These are phyloP conservation scores for Trichothecium sympodiale DNA, from an alignment of 2,329 filamentous ascomycete genomes.

Conservation along the genomic window DNA sequence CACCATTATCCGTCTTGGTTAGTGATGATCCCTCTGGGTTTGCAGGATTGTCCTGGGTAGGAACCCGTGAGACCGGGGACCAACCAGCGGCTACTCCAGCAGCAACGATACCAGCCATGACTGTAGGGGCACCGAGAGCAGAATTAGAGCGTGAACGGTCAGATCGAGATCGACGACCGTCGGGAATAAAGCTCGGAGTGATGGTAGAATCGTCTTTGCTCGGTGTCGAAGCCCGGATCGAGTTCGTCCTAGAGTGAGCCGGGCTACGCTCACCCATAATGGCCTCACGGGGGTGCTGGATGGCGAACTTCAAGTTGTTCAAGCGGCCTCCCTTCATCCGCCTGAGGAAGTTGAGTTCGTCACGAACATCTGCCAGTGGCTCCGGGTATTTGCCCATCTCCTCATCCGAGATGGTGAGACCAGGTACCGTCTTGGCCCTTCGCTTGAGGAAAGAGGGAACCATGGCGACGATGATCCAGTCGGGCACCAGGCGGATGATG, in stretches of 20 bases:
- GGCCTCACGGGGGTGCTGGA: constrained; percentile 63
- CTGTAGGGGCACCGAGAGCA: constrained; percentile 61
- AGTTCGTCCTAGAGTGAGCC: constrained; percentile 54
- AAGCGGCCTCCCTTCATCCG: constrained; percentile 71
- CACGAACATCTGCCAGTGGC: constrained; percentile 61
- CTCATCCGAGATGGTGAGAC: constrained; percentile 52
- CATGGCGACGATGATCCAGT: constrained; percentile 46
- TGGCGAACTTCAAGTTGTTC: constrained; percentile 69
- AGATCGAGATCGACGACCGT: constrained; percentile 49
- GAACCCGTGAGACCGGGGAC: constrained; percentile 53
- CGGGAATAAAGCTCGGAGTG: constrained; percentile 43
- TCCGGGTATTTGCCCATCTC: constrained; percentile 61
- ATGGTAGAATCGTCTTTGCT: constrained; percentile 40
- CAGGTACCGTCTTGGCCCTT: constrained; percentile 34
- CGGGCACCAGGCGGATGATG: constrained; percentile 72
- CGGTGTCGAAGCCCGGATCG: constrained; percentile 52
- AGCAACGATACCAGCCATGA: constrained; percentile 76
- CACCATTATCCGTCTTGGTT: no score
- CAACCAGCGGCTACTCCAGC: constrained; percentile 66
- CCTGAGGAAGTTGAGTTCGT: constrained; percentile 73
- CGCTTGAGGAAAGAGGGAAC: constrained; percentile 43
- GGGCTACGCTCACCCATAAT: constrained; percentile 49
- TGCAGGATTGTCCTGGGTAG: not conserved
- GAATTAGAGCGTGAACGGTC: constrained; percentile 57
- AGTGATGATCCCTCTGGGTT: no score